Evolutionary conservation across 2,329 filamentous ascomycete genomes (phyloP), one percentile per base, ranked within the genome.

Genomic region (Aspergillaceae sp.): DNA sequence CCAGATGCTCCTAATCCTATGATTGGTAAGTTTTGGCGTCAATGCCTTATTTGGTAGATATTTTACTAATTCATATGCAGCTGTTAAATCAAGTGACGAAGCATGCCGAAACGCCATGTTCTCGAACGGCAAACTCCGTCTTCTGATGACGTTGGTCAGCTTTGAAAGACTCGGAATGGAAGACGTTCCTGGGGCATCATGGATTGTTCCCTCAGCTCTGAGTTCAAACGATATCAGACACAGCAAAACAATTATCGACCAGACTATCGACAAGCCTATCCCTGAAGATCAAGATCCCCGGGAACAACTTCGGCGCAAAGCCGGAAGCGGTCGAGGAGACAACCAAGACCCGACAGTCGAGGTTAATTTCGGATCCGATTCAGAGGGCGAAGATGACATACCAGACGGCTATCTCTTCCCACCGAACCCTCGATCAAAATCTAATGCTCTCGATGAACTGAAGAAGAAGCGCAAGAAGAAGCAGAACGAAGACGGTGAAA

Each of bases 111-210:
- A 76, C 26, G 84, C 87, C 28, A 82, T 95, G 68, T 94, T 94
- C 72, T 94, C 88, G 61, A 94, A 97, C 65, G 83, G 86, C 7
- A 84, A 91, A 58, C 76, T 97, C 2, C 84, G 90, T 32, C 80
- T 97, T 1, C 77, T 98, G 3, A 84, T 97, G 78, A 83, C 75
- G 1, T 74, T 92, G 0, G 74, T 84, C 11, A 86, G 86, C 0
- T 79, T 94, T 50, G 75, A 84, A 57, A 76, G 83, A 43, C 61
- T 79, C 5, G 79, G 78, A 30, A 64, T 71, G 34, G 83, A 88
- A 37, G 87, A 94, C 59, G 83, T 86, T 3, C 75, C 78, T 1
- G 85, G 91, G 48, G 83, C 86, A 1, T 72, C 75, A 1, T 97
- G 92, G 92, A 70, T 86, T 38, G 75, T 97, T 36, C 86, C 89